Conservation (phyloP, 768 basidiomycete species). For the Collybia mongolica region DNA sequence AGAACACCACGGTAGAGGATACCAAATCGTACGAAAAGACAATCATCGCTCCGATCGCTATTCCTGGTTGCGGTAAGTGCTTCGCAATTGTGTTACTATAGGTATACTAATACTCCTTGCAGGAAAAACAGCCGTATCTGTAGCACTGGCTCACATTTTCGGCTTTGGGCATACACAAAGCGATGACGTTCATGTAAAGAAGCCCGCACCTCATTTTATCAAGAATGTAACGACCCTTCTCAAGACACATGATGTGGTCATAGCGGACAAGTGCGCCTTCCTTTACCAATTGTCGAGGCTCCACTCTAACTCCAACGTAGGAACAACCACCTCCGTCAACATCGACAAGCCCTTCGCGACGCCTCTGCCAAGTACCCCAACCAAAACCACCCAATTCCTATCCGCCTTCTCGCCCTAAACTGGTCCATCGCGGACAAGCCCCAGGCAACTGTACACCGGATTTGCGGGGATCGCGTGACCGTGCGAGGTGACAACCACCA, state of each 20-base stretch:
- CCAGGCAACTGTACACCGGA: conserved; percentile 61
- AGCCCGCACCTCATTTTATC: conserved; percentile 65
- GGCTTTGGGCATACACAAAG: conserved; percentile 91
- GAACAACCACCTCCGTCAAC: conserved; percentile 87
- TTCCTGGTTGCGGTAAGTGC: conserved; percentile 90
- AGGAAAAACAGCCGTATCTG: conserved; percentile 87
- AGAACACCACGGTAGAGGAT: conserved; percentile 24
- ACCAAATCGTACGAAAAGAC: conserved; percentile 58
- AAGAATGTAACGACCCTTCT: conserved; percentile 69
- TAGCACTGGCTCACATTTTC: conserved; percentile 80
- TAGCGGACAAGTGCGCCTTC: conserved; percentile 81
- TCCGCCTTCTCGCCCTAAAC: conserved; percentile 78
- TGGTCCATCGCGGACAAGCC: conserved; percentile 63
- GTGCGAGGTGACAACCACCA: conserved; percentile 85
- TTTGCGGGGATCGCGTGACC: conserved; percentile 76
- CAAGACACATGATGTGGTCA: conserved; percentile 70
- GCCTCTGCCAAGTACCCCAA: conserved; percentile 34
- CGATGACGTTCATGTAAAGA: conserved; percentile 84
- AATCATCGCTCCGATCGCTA: conserved; percentile 83
- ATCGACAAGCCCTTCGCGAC: conserved; percentile 70
- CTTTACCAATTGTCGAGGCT: background rate
- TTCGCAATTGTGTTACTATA: background rate
- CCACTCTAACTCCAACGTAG: conserved; percentile 26
- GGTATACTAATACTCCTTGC: conserved; percentile 13
- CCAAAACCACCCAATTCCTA: conserved; percentile 35